Base-by-base conservation (phyloP, 306 rosid genomes). In the Lithocarpus polystachyus region DNA sequence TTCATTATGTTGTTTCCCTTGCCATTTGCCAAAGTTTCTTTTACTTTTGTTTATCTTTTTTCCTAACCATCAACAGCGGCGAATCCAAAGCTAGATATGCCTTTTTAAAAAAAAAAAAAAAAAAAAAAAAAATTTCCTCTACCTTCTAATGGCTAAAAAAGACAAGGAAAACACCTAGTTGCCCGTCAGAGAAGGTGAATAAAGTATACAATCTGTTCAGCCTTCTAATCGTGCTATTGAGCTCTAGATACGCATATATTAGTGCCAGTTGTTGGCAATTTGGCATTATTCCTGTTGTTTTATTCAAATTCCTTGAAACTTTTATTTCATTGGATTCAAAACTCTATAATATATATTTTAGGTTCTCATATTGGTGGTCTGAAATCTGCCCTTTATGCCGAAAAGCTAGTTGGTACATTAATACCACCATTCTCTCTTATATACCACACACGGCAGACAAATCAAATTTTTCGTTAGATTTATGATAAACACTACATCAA, bases 11-110 rank as follows among this genome's bases (percentile, higher is more conserved):
- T 77, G 74, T 45, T 88, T 74, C 82, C 43, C 26, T 15, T 59
- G 90, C 81, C 84, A 85, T 24, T 22, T 59, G 90, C 81, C 84
- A 87, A 40, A 84, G 79, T 77, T 75, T 69, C 71, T 83, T 79
- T 84, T 73, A 29, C 87, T 84, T 81, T 84, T 35, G 10, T 59
- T 20, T 61, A 52, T 26, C 10, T 53, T 79, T 75, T 77, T 80
- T 57, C 59, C 67, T 4, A 5, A 71, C 15, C 62, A 69, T 70
- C 76, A 55, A 51, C 77, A 20, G 20, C 45, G 71, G 76, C 79
- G 89, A 85, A 88, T 88, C 91, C 89, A 68, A 83, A 70, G 83
- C 40, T 73, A 55, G 51, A 55, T 17, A 19, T 73, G 43, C 18
- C 57, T n/a, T 6, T 1, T 0, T 1, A 3, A 23, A 59, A 59